These are phyloP conservation scores for Arabidopsis arenosa DNA, from an alignment of 345 rosid genomes.

Conservation along the genomic window DNA sequence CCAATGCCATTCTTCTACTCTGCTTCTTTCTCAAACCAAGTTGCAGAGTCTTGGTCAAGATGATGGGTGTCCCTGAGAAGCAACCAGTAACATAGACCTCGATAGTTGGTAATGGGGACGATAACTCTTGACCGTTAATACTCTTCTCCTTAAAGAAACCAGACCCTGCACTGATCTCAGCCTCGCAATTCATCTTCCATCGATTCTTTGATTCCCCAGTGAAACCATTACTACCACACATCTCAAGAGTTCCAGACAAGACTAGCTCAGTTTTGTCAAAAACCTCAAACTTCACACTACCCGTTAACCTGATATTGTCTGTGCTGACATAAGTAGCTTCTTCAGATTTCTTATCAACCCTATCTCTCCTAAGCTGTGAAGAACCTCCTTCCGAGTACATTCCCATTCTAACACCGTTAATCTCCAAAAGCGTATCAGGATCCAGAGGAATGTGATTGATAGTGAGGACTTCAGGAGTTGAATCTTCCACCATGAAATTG, in stretches of 20 bases:
- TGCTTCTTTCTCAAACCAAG: conserved; percentile 70
- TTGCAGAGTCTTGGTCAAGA: conserved; percentile 77
- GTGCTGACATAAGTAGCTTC: conserved; percentile 87
- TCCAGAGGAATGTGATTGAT: conserved; percentile 73
- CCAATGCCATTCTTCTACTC: conserved; percentile 59
- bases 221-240: conserved; percentile 53
- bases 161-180: conserved; percentile 51
- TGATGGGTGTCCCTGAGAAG: conserved; percentile 75
- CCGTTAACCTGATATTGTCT: conserved; percentile 71
- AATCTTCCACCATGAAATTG: conserved; percentile 64
- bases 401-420: conserved; percentile 69
- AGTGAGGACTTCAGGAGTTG: conserved; percentile 66
- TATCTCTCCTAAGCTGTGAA: conserved; percentile 73
- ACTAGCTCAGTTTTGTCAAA: conserved; percentile 61
- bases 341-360: conserved; percentile 75
- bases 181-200: conserved; percentile 83
- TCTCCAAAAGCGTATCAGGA: conserved; percentile 74
- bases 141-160: conserved; percentile 67
- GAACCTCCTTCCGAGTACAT: conserved; percentile 64
- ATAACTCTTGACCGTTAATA: conserved; percentile 50
- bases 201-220: conserved; percentile 51
- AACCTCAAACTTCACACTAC: conserved; percentile 79
- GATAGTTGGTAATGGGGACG: conserved; percentile 53
- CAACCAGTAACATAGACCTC: conserved; percentile 91
- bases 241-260: conserved; percentile 71